Conservation (phyloP, 2,329 filamentous ascomycete species). For the Ciborinia camelliae region DNA sequence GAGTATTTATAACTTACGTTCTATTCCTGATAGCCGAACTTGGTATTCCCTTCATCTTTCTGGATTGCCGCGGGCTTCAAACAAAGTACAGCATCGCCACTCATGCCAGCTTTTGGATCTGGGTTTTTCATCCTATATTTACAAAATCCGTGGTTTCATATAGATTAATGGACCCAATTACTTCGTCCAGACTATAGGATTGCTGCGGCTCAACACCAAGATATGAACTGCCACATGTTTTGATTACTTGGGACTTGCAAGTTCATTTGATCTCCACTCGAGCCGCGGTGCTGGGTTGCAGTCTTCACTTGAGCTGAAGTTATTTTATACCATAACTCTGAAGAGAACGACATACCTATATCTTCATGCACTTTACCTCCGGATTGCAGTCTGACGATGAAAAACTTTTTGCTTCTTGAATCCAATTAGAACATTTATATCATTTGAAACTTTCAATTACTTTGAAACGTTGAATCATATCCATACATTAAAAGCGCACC, state of each 20-base stretch:
- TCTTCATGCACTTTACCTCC: not conserved
- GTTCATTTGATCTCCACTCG: not conserved
- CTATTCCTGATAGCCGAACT: not conserved
- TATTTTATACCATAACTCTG: not conserved
- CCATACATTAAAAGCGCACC: no score
- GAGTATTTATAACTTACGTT: not conserved
- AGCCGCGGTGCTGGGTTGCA: not conserved
- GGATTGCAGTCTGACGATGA: no score
- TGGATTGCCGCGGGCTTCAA: not conserved
- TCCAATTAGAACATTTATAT: not conserved
- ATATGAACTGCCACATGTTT: constrained; percentile 3
- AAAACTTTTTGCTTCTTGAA: no score
- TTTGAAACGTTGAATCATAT: no score
- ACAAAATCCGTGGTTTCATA: not conserved
- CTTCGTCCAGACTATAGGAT: no score
- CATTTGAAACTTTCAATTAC: no score
- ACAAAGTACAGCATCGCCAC: not conserved
- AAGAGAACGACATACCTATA: not conserved
- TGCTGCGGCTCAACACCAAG: not conserved
- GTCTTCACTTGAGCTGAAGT: not conserved
- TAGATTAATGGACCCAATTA: not conserved
- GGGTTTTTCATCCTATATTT: not conserved
- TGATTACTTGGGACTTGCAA: constrained; percentile 1
- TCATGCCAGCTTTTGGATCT: not conserved
- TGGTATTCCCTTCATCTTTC: not conserved